Evolutionary conservation across 441 rosid genomes (phyloP), one percentile per base, ranked within the genome.

Genomic region (Arabidopsis hybrid): DNA sequence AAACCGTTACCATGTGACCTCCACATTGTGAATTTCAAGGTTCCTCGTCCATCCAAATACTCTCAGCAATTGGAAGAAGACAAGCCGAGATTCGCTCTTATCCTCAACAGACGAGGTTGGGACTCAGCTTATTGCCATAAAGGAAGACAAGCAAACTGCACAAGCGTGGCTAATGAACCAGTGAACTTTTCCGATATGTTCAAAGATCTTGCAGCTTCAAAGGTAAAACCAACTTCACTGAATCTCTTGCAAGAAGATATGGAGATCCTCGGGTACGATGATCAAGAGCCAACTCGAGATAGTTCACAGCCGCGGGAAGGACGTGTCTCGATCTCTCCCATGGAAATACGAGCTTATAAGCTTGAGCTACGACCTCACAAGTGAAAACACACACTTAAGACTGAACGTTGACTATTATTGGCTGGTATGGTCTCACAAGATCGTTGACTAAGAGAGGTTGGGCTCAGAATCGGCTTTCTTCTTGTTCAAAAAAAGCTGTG

Each of bases 321-420:
- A 52, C 85, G 47, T 51, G 80, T 89, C 12, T 16, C 66, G 63
- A 91, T 95, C 42, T 79, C 91, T 60, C 97, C 98, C 49, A 95
- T 91, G 98, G 99, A 95, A 84, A 83, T 95, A 77, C 94, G 87
- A 72, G 92, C 98, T n/a, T 93, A 91, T 87, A 95, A 88, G 83
- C 81, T 95, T 80, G 97, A 89, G 64, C 70, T 95, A 73, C 82
- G 84, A 79, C 87, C 94, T 60, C 80, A 65, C 50, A 76, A 65
- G 72, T 76, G 50, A 76, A 17, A 46, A 69, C 52, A 69, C 18
- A 55, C 34, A 26, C 9, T 18, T 64, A 9, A 9, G 38, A 56
- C 47, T 56, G 52, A 46, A 12, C 53, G 32, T 75, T 69, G 58
- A 63, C 38, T 55, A 36, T 17, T 55, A 36, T 29, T 55, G 60